A percentile compares a stretch with the other conserved stretches of the same genome.
Evolutionary conservation across 352 stramenopile genomes (phyloP).

Genomic region (Globisporangium alternatum): DNA sequence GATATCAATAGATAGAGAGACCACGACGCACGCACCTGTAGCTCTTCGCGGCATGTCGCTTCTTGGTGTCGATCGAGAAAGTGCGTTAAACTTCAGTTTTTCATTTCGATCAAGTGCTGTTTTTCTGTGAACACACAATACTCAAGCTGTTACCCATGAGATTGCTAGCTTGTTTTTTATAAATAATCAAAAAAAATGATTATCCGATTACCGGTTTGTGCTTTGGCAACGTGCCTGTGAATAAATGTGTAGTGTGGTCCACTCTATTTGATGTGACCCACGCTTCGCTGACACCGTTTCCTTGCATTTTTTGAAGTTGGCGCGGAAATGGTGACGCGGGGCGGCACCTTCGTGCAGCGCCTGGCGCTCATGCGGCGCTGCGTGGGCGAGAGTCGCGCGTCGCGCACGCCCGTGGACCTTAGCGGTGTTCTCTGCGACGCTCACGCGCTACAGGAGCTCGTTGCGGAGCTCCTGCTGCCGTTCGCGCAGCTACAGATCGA

Average conservation of each 20-base stretch:
- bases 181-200: too few relatives aligned
- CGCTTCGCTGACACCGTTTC: neutral
- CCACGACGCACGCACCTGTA: neutral
- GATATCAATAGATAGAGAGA: neutral
- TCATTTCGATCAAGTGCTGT: too few relatives aligned
- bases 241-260: neutral
- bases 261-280: neutral
- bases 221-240: too few relatives aligned
- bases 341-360: constrained; percentile 33
- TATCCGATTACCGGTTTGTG: too few relatives aligned
- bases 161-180: too few relatives aligned
- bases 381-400: constrained; percentile 25
- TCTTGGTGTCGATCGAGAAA: neutral
- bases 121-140: too few relatives aligned
- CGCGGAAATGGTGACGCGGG: neutral
- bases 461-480: constrained; percentile 35
- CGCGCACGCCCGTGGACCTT: constrained; percentile 36
- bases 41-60: neutral
- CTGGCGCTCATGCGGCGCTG: constrained; percentile 41
- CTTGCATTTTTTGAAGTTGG: neutral
- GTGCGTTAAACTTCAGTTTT: too few relatives aligned
- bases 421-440: constrained; percentile 34
- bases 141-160: too few relatives aligned
- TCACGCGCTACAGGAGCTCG: constrained; percentile 28
- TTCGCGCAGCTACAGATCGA: constrained; percentile 45